These are phyloP conservation scores for Laburnicola sp. DNA, from an alignment of 2,329 filamentous ascomycete genomes.

Conservation along the genomic window DNA sequence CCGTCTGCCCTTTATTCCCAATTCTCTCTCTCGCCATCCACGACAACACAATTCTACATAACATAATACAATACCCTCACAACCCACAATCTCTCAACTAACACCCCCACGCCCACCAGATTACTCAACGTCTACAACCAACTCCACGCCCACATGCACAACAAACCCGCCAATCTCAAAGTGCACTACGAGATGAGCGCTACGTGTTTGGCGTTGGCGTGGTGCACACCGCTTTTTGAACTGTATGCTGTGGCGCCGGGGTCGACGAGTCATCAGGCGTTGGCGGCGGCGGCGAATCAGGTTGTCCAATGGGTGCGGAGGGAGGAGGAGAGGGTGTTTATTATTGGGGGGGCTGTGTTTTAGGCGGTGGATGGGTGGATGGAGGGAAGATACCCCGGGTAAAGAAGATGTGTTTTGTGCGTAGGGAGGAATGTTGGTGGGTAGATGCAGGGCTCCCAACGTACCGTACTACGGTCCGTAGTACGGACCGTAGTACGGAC, in stretches of 20 bases:
- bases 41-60: background rate
- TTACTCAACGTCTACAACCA: constrained; percentile 84
- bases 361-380: constrained; percentile 24
- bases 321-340: constrained; percentile 93
- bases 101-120: background rate
- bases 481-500: no score
- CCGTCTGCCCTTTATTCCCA: background rate
- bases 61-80: background rate
- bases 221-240: constrained; percentile 89
- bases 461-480: no score
- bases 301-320: constrained; percentile 88
- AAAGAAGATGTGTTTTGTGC: no score
- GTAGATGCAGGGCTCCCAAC: no score
- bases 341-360: constrained; percentile 91
- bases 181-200: constrained; percentile 81
- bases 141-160: constrained; percentile 82
- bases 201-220: constrained; percentile 74
- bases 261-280: constrained; percentile 60
- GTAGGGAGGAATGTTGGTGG: no score
- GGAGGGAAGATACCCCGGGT: no score
- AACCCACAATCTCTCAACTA: background rate
- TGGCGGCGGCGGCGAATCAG: constrained; percentile 85
- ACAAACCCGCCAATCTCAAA: constrained; percentile 80
- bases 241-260: constrained; percentile 93
- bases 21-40: background rate